Conservation (phyloP, 1,284 basidiomycete species). For the Hemileia vastatrix region DNA sequence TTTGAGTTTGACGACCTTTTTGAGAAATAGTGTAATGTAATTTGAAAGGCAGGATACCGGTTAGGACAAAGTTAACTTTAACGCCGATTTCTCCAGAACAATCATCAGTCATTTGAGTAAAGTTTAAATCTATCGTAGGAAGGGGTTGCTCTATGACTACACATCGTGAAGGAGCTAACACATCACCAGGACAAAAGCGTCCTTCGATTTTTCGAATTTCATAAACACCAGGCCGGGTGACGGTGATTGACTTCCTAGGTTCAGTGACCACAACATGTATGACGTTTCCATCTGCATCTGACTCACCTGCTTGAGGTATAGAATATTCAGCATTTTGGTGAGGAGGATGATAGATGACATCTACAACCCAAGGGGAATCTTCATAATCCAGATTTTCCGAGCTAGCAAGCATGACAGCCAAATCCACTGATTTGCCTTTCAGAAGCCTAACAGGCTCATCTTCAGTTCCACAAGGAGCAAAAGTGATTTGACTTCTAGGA, state of each 20-base stretch:
- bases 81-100: slow-evolving; percentile 92
- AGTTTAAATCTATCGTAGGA: slow-evolving; percentile 49
- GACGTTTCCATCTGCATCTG: too few species aligned
- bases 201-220: slow-evolving; percentile 63
- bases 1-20: slow-evolving; percentile 52
- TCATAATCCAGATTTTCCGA: slow-evolving; percentile 49
- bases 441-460: slow-evolving; percentile 64
- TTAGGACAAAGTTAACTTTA: slow-evolving; percentile 71
- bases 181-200: slow-evolving; percentile 64
- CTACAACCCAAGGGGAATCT: slow-evolving; percentile 60
- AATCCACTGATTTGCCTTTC: slow-evolving; percentile 55
- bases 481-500: slow-evolving; percentile 19
- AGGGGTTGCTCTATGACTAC: slow-evolving; percentile 17
- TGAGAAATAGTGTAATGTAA: slow-evolving; percentile 62
- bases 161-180: slow-evolving; percentile 57
- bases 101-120: slow-evolving; percentile 69
- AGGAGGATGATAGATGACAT: slow-evolving; percentile 55
- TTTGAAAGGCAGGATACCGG: slow-evolving; percentile 74
- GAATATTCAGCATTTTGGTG: slow-evolving; percentile 8
- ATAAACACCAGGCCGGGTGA: slow-evolving; percentile 62
- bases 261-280: too few species aligned
- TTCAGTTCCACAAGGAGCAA: slow-evolving; percentile 13
- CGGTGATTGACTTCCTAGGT: slow-evolving; percentile 3
- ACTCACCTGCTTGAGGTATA: slow-evolving; percentile 30
- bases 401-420: slow-evolving; percentile 49